Evolutionary conservation across 2,329 filamentous ascomycete genomes (phyloP), one percentile per base, ranked within the genome.

Genomic region (Cladosporium colombiae): DNA sequence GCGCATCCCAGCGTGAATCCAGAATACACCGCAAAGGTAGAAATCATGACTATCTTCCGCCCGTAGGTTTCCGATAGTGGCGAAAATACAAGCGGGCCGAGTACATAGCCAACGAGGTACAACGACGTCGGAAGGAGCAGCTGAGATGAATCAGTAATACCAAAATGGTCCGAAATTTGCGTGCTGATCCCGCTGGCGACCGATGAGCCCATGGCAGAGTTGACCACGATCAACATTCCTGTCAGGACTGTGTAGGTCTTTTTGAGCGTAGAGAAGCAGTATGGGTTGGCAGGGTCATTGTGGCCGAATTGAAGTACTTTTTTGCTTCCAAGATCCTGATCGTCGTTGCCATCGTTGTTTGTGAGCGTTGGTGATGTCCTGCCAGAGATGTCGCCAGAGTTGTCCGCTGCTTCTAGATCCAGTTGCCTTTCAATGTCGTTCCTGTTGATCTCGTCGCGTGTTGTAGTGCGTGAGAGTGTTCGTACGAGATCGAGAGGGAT

Each of bases 141-240:
- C 33, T 82, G 73, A 16, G 74, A 76, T 64, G 81, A 72, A 37
- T 77, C 75, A 0, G 82, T 83, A 65, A 90, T 78, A 62, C 81
- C 73, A 77, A 88, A 91, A 70, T 89, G 81, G 2, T 77, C 73
- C 3, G 83, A 79, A 57, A 91, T 88, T 61, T 81, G 31, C 6
- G 18, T 21, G 27, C 35, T 27, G 35, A 57, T 57, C 74, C 89
- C 89, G 64, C 86, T 86, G 1, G 89, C 87, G 5, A 91, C 80
- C 0, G 87, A 82, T 50, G 85, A 89, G 1, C 85, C 86, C 77
- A 91, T 85, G 11, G 89, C 91, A 29, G 84, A 87, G 75, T 91
- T 91, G 73, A 90, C 80, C 52, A 91, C 87, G 62, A 84, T 81
- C 68, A 84, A 74, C 77, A 87, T 86, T 1, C 84, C 83, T 0